These are phyloP conservation scores for Protomyces inouyei DNA, from an alignment of 1,139 yeast genomes.

Conservation along the genomic window DNA sequence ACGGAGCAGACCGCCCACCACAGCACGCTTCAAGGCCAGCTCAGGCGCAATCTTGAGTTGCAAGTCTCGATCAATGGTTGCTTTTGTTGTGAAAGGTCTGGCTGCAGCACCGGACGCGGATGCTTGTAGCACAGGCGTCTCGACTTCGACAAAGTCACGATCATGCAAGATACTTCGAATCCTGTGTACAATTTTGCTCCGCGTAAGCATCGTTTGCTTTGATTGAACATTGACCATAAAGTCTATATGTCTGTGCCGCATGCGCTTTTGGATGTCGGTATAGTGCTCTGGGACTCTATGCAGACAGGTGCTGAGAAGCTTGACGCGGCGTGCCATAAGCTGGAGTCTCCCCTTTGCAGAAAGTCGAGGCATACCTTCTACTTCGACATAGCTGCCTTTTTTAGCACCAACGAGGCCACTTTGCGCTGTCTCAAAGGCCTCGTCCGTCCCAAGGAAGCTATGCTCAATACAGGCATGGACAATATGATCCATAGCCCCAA, in stretches of 20 bases:
- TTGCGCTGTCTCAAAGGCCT: background rate
- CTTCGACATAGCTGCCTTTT: slow-evolving; percentile 66
- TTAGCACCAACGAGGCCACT: slow-evolving; percentile 41
- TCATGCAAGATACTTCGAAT: slow-evolving; percentile 55
- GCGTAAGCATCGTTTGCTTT: slow-evolving; percentile 49
- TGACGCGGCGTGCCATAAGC: slow-evolving; percentile 52
- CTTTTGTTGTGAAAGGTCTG: slow-evolving; percentile 76
- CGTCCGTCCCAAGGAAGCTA: background rate
- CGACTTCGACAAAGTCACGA: slow-evolving; percentile 70
- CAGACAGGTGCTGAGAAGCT: slow-evolving; percentile 62
- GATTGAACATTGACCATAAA: slow-evolving; percentile 58
- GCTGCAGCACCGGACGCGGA: slow-evolving; percentile 99
- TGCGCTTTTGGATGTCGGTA: slow-evolving; percentile 53
- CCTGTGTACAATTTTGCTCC: slow-evolving; percentile 51
- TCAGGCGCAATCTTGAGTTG: slow-evolving; percentile 98
- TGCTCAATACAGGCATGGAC: background rate
- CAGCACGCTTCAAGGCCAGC: slow-evolving; percentile 89
- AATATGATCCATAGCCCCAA: background rate
- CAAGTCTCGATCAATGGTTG: slow-evolving; percentile 50
- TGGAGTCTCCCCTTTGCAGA: slow-evolving; percentile 79
- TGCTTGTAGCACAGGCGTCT: slow-evolving; percentile 90
- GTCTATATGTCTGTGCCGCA: slow-evolving; percentile 67
- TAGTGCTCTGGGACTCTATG: slow-evolving; percentile 65
- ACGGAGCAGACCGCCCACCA: slow-evolving; percentile 97
- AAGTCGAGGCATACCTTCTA: slow-evolving; percentile 64